Conservation (phyloP, 2,329 filamentous ascomycete species). For the Diaporthe citriasiana region DNA sequence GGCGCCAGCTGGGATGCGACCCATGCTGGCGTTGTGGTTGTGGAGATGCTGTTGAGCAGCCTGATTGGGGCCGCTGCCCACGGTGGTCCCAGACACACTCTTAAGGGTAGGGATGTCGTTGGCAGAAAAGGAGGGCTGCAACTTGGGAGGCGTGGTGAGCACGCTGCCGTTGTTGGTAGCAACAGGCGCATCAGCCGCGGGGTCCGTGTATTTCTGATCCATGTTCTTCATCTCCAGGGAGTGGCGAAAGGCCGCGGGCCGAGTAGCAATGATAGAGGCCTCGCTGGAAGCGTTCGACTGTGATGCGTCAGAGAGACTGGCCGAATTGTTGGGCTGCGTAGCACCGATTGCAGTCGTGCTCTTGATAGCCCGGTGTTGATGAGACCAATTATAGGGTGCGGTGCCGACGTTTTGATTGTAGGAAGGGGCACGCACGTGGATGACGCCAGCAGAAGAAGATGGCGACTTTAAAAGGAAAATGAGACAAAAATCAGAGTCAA, state of each 20-base stretch:
- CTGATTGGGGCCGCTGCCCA: constrained; percentile 68
- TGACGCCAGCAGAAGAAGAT: constrained; percentile 83
- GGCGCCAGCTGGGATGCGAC: constrained; percentile 79
- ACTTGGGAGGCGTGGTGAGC: constrained; percentile 77
- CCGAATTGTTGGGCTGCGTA: constrained; percentile 54
- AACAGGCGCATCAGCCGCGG: constrained; percentile 56
- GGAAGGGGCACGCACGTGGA: constrained; percentile 80
- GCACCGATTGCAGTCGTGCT: constrained; percentile 65
- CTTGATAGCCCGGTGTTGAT: constrained; percentile 77
- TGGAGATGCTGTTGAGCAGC: constrained; percentile 76
- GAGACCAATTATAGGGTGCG: constrained; percentile 70
- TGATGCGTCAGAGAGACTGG: constrained; percentile 51
- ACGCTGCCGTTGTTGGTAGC: constrained; percentile 59
- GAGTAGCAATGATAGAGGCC: constrained; percentile 61
- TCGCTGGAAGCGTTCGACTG: constrained; percentile 59
- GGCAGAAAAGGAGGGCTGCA: constrained; percentile 90
- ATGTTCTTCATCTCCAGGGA: constrained; percentile 67
- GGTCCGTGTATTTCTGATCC: constrained; percentile 65
- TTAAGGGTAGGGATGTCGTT: constrained; percentile 91
- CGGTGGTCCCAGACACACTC: constrained; percentile 68
- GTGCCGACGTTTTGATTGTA: constrained; percentile 61
- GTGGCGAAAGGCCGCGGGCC: constrained; percentile 66
- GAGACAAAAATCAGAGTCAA: constrained; percentile 44
- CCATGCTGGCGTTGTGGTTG: constrained; percentile 86
- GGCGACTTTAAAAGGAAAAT: constrained; percentile 70